phyloP scores from a whole-genome alignment of 305 asterid species.

The Fraxinus baroniana region DNA sequence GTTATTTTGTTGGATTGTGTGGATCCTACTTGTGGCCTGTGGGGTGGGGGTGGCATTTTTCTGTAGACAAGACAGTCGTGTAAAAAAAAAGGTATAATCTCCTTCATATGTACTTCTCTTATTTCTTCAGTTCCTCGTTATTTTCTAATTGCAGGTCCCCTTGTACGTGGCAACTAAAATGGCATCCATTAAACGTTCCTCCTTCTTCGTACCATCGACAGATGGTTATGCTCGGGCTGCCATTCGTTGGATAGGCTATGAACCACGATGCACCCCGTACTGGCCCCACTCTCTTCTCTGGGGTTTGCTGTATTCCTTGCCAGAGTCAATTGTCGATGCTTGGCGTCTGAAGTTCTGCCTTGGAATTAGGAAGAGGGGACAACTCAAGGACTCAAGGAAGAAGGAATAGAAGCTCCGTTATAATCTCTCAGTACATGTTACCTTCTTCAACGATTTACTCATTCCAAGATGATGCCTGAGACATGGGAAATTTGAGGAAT shows the following conservation, averaged over 20 bases:
- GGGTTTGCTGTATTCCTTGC: constrained; percentile 55
- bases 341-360: constrained; percentile 82
- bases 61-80: neutral
- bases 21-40: neutral
- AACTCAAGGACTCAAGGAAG: constrained; percentile 74
- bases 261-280: constrained; percentile 93
- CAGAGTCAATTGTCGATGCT: constrained; percentile 65
- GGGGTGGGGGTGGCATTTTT: neutral
- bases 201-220: constrained; percentile 87
- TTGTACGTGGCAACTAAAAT: constrained; percentile 90
- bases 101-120: neutral
- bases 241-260: constrained; percentile 78
- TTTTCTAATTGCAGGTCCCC: constrained; percentile 56
- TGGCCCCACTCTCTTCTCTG: constrained; percentile 94
- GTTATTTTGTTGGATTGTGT: neutral
- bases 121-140: neutral
- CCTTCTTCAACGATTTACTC: neutral
- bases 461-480: neutral
- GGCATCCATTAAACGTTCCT: constrained; percentile 86
- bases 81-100: neutral
- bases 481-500: neutral
- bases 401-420: constrained; percentile 44
- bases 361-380: constrained; percentile 73
- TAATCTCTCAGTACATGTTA: neutral
- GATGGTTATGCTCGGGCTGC: constrained; percentile 85